phyloP scores from a whole-genome alignment of 2,329 filamentous ascomycete genomes.

The Alternaria rosae region DNA sequence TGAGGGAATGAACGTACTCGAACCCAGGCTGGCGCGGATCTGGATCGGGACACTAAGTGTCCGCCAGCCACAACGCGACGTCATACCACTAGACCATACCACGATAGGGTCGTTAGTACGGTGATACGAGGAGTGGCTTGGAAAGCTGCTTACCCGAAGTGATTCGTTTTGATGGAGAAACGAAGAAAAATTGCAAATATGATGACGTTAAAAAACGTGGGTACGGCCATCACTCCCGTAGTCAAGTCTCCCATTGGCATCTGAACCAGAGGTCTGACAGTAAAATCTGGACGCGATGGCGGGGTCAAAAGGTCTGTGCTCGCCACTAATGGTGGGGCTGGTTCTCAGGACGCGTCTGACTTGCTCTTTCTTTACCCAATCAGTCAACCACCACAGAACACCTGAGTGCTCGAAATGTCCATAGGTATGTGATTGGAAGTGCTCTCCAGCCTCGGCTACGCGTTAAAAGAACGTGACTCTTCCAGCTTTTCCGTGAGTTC shows the following conservation, averaged over 20 bases:
- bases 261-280: not conserved
- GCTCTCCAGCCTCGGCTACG: not conserved
- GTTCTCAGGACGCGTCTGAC: not conserved
- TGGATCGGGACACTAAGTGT: constrained; percentile 31
- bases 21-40: constrained; percentile 50
- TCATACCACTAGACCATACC: constrained; percentile 52
- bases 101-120: constrained; percentile 4
- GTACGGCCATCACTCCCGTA: not conserved
- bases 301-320: constrained; percentile 25
- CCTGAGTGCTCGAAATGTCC: constrained; percentile 3
- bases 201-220: not conserved
- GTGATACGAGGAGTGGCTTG: not conserved
- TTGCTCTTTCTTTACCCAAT: constrained; percentile 13
- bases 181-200: not conserved
- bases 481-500: no score
- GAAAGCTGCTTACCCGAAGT: constrained; percentile 13
- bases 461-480: not conserved
- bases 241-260: rapidly evolving
- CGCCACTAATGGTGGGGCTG: constrained; percentile 17
- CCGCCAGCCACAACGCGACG: constrained; percentile 50
- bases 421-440: constrained; percentile 16
- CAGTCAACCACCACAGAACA: not conserved
- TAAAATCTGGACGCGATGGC: constrained; percentile 9
- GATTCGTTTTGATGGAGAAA: constrained; percentile 24
- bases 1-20: constrained; percentile 37